Evolutionary conservation across 176 grass and related monocot species (phyloP).

Genomic region (Eremochloa ophiuroides): DNA sequence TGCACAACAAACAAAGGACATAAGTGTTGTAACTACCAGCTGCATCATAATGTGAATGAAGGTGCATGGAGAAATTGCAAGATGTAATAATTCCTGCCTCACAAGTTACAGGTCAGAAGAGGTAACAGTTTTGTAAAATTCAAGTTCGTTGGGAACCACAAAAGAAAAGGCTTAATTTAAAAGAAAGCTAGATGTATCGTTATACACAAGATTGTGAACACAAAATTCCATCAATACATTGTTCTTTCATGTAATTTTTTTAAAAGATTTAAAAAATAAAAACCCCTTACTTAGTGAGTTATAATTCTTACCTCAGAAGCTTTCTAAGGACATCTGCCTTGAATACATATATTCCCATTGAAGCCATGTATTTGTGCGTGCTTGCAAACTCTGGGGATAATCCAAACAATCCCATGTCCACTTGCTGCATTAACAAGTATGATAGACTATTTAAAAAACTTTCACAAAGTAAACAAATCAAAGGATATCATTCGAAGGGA

Average conservation of each 20-base stretch:
- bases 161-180: not conserved
- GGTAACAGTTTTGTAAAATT: not conserved
- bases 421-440: constrained; percentile 45
- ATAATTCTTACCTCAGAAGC: constrained; percentile 50
- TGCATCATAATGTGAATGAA: not conserved
- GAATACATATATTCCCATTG: constrained; percentile 86
- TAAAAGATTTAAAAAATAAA: not conserved
- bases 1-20: constrained; percentile 13
- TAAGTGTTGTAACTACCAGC: not conserved
- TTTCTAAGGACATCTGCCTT: constrained; percentile 59
- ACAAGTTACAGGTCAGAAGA: not conserved
- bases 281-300: not conserved
- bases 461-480: not conserved
- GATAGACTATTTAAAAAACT: not conserved
- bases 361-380: constrained; percentile 62
- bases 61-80: not conserved
- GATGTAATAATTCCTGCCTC: not conserved
- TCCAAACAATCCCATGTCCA: constrained; percentile 48
- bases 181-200: not conserved
- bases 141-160: not conserved
- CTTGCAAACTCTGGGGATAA: constrained; percentile 44
- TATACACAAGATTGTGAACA: constrained; percentile 6
- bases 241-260: not conserved
- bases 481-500: not conserved
- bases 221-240: not conserved